Conservation (phyloP, 495 filamentous ascomycete species). For the Aspergillus coremiiformis region DNA sequence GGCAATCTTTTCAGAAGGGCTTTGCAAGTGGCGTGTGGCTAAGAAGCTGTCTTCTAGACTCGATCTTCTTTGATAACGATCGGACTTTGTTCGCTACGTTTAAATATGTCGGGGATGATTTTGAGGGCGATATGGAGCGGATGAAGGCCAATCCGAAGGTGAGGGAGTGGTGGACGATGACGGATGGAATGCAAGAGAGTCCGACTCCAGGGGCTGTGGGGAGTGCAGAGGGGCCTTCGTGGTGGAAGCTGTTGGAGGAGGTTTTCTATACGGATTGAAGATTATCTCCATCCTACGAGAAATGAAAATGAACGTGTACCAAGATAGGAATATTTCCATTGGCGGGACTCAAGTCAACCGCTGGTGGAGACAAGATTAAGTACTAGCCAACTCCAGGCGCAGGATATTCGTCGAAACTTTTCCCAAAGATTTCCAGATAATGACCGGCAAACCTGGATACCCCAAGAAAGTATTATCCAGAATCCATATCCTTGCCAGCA, state of each 20-base stretch:
- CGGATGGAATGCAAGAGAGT: constrained; percentile 60
- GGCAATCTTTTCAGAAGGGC: not conserved
- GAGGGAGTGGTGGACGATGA: constrained; percentile 72
- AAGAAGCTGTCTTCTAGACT: constrained; percentile 34
- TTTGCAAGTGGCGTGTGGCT: not conserved
- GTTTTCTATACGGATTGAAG: constrained; percentile 55
- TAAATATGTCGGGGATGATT: constrained; percentile 67
- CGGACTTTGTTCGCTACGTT: constrained; percentile 63
- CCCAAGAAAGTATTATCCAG: constrained; percentile 1
- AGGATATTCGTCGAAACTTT: not conserved
- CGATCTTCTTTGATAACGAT: constrained; percentile 61
- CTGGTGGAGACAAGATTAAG: not conserved
- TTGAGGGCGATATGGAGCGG: constrained; percentile 60
- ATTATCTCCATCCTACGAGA: not conserved
- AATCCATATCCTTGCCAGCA: not conserved
- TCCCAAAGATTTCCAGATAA: constrained; percentile 3
- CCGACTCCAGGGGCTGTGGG: constrained; percentile 55
- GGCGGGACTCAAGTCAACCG: not conserved
- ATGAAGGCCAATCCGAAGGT: constrained; percentile 65
- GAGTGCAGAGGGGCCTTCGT: constrained; percentile 56
- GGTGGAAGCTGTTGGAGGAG: constrained; percentile 67
- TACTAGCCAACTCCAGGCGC: not conserved
- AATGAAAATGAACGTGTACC: constrained; percentile 20
- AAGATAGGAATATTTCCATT: not conserved
- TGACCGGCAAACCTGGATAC: constrained; percentile 6